phyloP scores from a whole-genome alignment of 495 filamentous ascomycete genomes.

The Xylaria cubensis region DNA sequence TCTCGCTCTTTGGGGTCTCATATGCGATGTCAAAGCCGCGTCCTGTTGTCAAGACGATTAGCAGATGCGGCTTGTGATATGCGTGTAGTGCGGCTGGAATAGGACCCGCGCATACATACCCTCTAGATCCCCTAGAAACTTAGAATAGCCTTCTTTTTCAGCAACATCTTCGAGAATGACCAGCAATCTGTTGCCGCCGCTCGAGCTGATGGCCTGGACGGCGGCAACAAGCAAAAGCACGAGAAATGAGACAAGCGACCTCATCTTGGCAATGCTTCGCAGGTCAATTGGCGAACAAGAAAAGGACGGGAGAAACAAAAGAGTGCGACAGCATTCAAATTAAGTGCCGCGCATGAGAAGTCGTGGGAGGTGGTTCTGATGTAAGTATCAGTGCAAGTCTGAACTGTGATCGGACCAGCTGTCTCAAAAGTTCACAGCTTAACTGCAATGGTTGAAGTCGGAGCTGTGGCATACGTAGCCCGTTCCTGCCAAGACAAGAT shows the following conservation, averaged over 20 bases:
- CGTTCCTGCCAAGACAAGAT: constrained; percentile 41
- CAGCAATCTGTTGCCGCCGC: constrained; percentile 82
- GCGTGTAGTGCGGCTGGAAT: neutral
- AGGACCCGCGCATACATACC: constrained; percentile 66
- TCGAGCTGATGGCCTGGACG: constrained; percentile 78
- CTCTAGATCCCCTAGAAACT: constrained; percentile 81
- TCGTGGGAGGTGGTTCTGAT: constrained; percentile 17
- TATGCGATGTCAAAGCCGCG: constrained; percentile 82
- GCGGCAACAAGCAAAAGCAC: constrained; percentile 67
- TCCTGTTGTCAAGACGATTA: constrained; percentile 53
- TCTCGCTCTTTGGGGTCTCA: constrained; percentile 85
- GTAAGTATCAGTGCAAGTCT: constrained; percentile 2
- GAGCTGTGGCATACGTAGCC: constrained; percentile 45
- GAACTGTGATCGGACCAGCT: constrained; percentile 23
- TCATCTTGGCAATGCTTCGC: constrained; percentile 61
- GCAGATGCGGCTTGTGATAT: constrained; percentile 31
- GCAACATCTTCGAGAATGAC: constrained; percentile 83
- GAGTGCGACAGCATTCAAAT: constrained; percentile 36
- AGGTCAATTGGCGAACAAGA: constrained; percentile 43
- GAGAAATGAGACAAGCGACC: constrained; percentile 74
- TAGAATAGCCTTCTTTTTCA: constrained; percentile 80
- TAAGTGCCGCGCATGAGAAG: constrained; percentile 38
- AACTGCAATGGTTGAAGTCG: constrained; percentile 28
- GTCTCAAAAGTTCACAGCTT: constrained; percentile 22
- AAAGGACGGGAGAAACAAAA: constrained; percentile 36